A percentile compares a stretch with the other conserved stretches of the same genome.
Conservation (phyloP, 23 red algal species). For the Gracilaria caudata region DNA sequence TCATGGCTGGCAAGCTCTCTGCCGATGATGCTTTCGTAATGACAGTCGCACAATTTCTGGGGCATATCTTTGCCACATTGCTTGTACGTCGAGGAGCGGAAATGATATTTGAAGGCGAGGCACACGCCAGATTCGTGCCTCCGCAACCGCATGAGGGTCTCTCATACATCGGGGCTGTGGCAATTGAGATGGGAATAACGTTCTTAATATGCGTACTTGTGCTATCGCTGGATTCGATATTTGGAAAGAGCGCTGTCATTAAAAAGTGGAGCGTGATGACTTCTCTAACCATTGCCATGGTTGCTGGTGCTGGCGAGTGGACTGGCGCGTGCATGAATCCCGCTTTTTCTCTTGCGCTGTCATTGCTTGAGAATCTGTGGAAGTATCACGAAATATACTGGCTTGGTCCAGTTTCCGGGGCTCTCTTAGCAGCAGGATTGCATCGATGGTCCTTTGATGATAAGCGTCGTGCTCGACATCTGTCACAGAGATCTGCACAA, state of each 20-base stretch:
- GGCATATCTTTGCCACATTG: conserved; percentile 4
- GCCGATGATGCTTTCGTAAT: conserved; percentile 29
- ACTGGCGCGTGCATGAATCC: conserved; percentile 70
- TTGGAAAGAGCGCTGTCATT: conserved; percentile 41
- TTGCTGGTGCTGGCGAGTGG: conserved; percentile 43
- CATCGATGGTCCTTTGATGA: conserved; percentile 19
- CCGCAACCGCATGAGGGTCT: conserved; percentile 39
- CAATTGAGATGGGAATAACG: conserved; percentile 45
- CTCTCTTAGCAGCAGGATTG: conserved; percentile 24
- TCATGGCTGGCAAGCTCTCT: conserved; percentile 13
- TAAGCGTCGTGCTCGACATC: background rate
- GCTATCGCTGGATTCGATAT: conserved; percentile 26
- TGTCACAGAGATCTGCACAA: background rate
- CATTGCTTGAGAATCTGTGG: conserved; percentile 47
- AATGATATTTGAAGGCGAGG: conserved; percentile 31
- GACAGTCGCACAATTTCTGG: conserved; percentile 46
- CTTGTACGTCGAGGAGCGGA: conserved; percentile 29
- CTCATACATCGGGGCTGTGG: conserved; percentile 23
- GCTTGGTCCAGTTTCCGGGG: conserved; percentile 52
- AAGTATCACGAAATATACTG: conserved; percentile 45
- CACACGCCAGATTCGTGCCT: conserved; percentile 21
- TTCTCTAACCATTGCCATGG: conserved; percentile 18
- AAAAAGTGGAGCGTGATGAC: conserved; percentile 51
- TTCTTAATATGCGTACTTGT: conserved; percentile 39
- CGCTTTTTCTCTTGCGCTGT: conserved; percentile 49